Evolutionary conservation across 169 alveolate species (phyloP).

Genomic region (Cryptosporidium sp.): DNA sequence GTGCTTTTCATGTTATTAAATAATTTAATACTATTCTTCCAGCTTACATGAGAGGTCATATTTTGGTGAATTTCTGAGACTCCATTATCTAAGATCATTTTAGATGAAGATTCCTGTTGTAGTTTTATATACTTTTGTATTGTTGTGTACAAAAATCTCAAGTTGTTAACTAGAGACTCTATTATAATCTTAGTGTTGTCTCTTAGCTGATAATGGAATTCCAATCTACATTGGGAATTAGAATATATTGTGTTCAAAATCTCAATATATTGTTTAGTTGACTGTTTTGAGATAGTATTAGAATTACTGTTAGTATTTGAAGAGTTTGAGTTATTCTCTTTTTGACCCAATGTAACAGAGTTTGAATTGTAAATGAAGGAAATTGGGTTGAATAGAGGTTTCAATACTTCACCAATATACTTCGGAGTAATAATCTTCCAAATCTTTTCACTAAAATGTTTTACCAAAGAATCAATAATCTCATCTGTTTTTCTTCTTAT

Average conservation of each 20-base stretch:
- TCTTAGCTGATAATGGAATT: conserved; percentile 15
- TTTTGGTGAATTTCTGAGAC: neutral
- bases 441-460: neutral
- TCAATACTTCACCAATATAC: conserved; percentile 13
- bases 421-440: conserved; percentile 3
- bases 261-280: conserved; percentile 61
- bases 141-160: neutral
- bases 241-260: conserved; percentile 1
- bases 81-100: neutral
- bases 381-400: conserved; percentile 52
- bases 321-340: conserved; percentile 14
- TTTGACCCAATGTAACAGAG: conserved; percentile 15
- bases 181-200: conserved; percentile 2
- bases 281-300: conserved; percentile 15
- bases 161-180: neutral
- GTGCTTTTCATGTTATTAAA: conserved; percentile 3
- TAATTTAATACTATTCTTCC: conserved; percentile 22
- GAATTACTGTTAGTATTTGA: neutral
- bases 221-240: conserved; percentile 3
- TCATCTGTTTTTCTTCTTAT: neutral
- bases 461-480: neutral
- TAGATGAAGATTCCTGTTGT: neutral
- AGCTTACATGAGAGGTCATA: neutral
- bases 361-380: conserved; percentile 39
- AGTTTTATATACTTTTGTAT: neutral